A percentile compares a stretch with the other conserved stretches of the same genome.
These are phyloP conservation scores for Tillandsia fasciculata DNA, from an alignment of 176 grass and related monocot species.

Conservation along the genomic window DNA sequence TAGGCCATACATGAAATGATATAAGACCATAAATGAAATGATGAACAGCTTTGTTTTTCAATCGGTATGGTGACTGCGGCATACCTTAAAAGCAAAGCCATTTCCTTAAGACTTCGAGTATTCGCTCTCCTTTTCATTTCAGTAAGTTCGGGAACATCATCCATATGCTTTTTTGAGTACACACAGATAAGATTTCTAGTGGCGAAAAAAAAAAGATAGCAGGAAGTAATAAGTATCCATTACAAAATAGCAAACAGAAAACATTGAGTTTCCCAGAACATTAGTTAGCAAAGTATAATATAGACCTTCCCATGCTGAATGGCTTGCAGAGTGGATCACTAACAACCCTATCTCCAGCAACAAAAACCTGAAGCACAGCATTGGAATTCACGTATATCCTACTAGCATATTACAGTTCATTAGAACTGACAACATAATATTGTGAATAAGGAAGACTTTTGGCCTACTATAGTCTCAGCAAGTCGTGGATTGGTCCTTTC, in stretches of 20 bases:
- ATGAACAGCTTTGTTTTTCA: no score
- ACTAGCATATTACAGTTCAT: constrained; percentile 12
- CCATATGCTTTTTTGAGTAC: constrained; percentile 97
- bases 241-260: constrained; percentile 6
- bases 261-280: background rate
- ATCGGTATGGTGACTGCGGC: background rate
- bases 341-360: constrained; percentile 93
- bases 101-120: constrained; percentile 96
- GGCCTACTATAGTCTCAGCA: constrained; percentile 77
- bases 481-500: constrained; percentile 62
- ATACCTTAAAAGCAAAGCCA: constrained; percentile 96
- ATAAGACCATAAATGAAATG: no score
- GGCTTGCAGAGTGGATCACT: constrained; percentile 95
- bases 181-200: constrained; percentile 91
- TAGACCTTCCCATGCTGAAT: constrained; percentile 97
- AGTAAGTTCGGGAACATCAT: constrained; percentile 78
- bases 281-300: constrained; percentile 9
- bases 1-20: no score
- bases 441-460: constrained; percentile 14
- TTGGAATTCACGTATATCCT: constrained; percentile 4
- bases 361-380: constrained; percentile 54
- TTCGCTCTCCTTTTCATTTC: constrained; percentile 96
- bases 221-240: constrained; percentile 8
- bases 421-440: constrained; percentile 24
- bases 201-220: constrained; percentile 35